Percentiles rank a stretch among this genome's conserved stretches.
These are phyloP conservation scores for Sugiyamaella xylanicola DNA, from an alignment of 1,139 yeast species.

Conservation along the genomic window DNA sequence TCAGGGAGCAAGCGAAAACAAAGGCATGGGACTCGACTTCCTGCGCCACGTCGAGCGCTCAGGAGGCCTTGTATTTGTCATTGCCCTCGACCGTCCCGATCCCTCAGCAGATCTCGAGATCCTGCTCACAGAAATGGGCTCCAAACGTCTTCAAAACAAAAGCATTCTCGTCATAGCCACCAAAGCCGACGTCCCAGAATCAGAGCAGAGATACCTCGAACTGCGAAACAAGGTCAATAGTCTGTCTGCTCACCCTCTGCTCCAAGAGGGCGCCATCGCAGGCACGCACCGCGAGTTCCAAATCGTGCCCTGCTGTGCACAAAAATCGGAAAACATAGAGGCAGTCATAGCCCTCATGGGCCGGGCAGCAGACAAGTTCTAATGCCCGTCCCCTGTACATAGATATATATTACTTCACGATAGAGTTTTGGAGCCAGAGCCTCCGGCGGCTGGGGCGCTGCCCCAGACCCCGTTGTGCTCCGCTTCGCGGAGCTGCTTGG, in stretches of 20 bases:
- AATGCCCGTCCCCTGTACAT: neutral
- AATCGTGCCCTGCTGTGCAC: constrained; percentile 85
- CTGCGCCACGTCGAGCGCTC: constrained; percentile 90
- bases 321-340: constrained; percentile 69
- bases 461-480: neutral
- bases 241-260: constrained; percentile 2
- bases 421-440: too few species aligned
- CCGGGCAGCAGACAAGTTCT: constrained; percentile 51
- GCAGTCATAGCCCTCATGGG: constrained; percentile 72
- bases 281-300: constrained; percentile 51
- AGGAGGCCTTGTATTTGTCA: constrained; percentile 83
- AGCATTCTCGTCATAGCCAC: constrained; percentile 79
- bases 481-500: neutral
- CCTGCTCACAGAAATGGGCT: constrained; percentile 71
- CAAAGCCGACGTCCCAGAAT: constrained; percentile 75
- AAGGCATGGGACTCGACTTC: constrained; percentile 93
- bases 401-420: too few species aligned
- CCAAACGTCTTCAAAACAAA: constrained; percentile 58
- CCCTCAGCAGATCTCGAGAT: constrained; percentile 66
- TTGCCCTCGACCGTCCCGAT: constrained; percentile 64
- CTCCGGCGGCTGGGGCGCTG: constrained; percentile 7
- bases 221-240: constrained; percentile 21
- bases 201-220: constrained; percentile 47
- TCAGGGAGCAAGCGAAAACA: constrained; percentile 75
- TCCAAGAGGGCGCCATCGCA: constrained; percentile 29